phyloP scores from a whole-genome alignment of 768 basidiomycete genomes.

The Royoungia palumana region DNA sequence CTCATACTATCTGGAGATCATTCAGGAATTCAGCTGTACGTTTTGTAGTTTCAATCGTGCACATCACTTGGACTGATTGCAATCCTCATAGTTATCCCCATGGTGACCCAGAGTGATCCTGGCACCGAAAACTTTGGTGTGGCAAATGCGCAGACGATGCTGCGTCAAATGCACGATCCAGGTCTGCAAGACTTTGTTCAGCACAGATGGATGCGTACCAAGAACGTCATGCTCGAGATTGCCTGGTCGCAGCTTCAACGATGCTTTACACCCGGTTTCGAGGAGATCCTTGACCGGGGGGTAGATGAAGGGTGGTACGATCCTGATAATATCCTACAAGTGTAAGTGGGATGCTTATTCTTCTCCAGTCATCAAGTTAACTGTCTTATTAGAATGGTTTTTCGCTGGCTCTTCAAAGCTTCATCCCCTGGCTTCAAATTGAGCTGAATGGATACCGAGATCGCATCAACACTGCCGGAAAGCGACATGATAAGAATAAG shows the following conservation, averaged over 20 bases:
- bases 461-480: slow-evolving; percentile 3
- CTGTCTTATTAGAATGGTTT: slow-evolving; percentile 31
- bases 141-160: slow-evolving; percentile 2
- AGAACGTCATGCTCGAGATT: slow-evolving; percentile 43
- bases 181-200: slow-evolving; percentile 36
- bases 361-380: neutral
- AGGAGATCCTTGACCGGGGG: slow-evolving; percentile 32
- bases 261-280: slow-evolving; percentile 35
- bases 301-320: slow-evolving; percentile 30
- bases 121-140: slow-evolving; percentile 1
- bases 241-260: slow-evolving; percentile 37
- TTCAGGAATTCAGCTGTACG: neutral
- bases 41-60: no score
- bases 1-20: neutral
- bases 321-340: slow-evolving; percentile 20
- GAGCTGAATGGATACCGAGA: slow-evolving; percentile 6
- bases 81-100: neutral
- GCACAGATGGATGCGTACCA: slow-evolving; percentile 39
- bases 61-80: no score
- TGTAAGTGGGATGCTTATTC: slow-evolving; percentile 8
- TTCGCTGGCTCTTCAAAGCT: slow-evolving; percentile 39
- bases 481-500: slow-evolving; percentile 8
- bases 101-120: neutral
- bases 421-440: slow-evolving; percentile 12
- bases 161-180: slow-evolving; percentile 30